Conservation (phyloP, 371 early-diverging fungal genomes). For the Mucor ambiguus region DNA sequence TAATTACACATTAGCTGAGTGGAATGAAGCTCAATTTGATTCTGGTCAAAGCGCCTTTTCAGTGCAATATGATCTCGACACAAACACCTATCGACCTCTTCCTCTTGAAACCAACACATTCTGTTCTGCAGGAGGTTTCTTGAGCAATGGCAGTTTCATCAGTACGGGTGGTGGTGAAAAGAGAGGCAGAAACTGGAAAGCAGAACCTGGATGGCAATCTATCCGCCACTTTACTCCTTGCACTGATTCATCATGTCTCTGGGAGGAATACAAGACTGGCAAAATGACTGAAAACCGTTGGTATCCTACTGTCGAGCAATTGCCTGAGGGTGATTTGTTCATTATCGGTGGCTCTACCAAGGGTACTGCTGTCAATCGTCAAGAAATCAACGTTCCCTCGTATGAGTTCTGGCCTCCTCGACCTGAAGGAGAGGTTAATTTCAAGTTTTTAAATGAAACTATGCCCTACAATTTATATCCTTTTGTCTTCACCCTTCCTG, state of each 20-base stretch:
- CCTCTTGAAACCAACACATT: conserved; percentile 63
- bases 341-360: conserved; percentile 61
- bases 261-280: conserved; percentile 45
- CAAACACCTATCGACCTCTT: conserved; percentile 48
- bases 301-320: conserved; percentile 64
- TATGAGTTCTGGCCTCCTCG: conserved; percentile 54
- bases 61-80: conserved; percentile 57
- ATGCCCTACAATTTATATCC: conserved; percentile 69
- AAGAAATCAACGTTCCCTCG: conserved; percentile 54
- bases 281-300: conserved; percentile 58
- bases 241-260: conserved; percentile 44
- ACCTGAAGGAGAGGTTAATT: conserved; percentile 32
- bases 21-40: conserved; percentile 56
- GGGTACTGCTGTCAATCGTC: conserved; percentile 55
- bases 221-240: conserved; percentile 59
- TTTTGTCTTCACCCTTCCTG: conserved; percentile 55
- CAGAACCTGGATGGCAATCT: conserved; percentile 58
- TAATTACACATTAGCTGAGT: conserved; percentile 36
- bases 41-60: conserved; percentile 58
- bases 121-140: conserved; percentile 65
- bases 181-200: conserved; percentile 48
- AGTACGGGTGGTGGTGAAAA: conserved; percentile 63
- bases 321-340: conserved; percentile 61
- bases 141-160: conserved; percentile 62
- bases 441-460: conserved; percentile 58